Percentiles rank a stretch among this genome's conserved stretches.
Evolutionary conservation across 1,284 basidiomycete genomes (phyloP).

Genomic region (Microbotryomycetes sp.): DNA sequence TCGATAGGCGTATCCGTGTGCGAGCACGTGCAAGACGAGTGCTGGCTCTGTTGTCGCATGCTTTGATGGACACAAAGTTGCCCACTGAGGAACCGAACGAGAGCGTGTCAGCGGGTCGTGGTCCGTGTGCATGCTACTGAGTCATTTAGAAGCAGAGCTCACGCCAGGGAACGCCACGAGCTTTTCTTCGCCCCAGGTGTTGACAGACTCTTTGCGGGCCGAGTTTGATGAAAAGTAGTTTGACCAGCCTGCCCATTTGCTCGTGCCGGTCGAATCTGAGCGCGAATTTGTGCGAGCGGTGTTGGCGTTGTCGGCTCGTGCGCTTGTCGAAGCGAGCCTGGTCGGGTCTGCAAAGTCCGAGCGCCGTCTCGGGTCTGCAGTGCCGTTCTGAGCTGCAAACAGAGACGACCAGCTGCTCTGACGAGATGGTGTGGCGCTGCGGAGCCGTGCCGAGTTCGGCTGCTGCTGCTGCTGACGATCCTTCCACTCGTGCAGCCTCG

Average conservation of each 20-base stretch:
- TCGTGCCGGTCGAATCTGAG: not conserved
- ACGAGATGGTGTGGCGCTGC: not conserved
- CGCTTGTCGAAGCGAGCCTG: not conserved
- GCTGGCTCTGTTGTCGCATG: slow-evolving; percentile 21
- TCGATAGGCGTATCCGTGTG: slow-evolving; percentile 29
- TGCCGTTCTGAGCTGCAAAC: not conserved
- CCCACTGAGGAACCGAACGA: slow-evolving; percentile 7
- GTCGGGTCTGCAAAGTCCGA: not conserved
- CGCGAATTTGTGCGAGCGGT: not conserved
- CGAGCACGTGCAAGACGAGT: slow-evolving; percentile 22
- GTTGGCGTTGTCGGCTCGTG: too few relatives aligned
- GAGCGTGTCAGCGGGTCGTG: not conserved
- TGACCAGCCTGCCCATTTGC: not conserved
- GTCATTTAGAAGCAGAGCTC: not conserved
- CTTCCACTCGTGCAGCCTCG: not conserved
- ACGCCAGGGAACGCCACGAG: slow-evolving; percentile 28
- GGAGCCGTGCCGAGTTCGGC: not conserved
- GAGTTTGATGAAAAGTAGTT: slow-evolving; percentile 2
- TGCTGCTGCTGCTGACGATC: not conserved
- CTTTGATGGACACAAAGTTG: slow-evolving; percentile 18
- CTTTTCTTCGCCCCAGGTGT: slow-evolving; percentile 10
- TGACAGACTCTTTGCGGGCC: not conserved
- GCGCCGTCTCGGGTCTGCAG: not conserved
- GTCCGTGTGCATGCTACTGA: not conserved
- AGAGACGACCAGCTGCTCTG: not conserved